phyloP scores from a whole-genome alignment of 1,139 yeast genomes.

The Zygoascus hellenicus region DNA sequence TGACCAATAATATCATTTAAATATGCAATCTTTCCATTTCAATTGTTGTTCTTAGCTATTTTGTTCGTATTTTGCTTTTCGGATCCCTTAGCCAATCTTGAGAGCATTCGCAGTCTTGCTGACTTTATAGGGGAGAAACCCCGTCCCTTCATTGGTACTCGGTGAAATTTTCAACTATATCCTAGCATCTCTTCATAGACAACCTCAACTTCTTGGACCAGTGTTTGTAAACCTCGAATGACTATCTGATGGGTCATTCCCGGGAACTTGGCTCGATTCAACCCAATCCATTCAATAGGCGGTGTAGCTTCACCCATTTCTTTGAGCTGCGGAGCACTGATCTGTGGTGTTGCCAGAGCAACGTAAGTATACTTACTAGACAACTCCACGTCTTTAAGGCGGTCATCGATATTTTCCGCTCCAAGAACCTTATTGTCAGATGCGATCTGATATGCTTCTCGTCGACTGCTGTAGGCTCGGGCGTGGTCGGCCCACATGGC shows the following conservation, averaged over 20 bases:
- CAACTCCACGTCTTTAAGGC: conserved; percentile 56
- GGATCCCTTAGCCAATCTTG: neutral
- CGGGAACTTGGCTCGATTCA: conserved; percentile 81
- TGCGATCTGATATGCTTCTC: conserved; percentile 33
- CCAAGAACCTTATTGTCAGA: conserved; percentile 11
- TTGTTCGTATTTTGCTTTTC: neutral
- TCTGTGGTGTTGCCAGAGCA: conserved; percentile 68
- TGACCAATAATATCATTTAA: neutral
- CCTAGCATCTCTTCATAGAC: conserved; percentile 25
- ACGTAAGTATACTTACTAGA: conserved; percentile 53
- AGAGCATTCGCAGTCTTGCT: too few relatives aligned
- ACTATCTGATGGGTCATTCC: conserved; percentile 76
- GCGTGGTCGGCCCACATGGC: conserved; percentile 87
- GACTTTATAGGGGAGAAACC: too few relatives aligned
- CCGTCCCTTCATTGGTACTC: too few relatives aligned
- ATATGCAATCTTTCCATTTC: neutral
- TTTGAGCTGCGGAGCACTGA: conserved; percentile 82
- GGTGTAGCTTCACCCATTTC: conserved; percentile 97
- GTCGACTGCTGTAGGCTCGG: conserved; percentile 46
- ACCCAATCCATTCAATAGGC: conserved; percentile 96
- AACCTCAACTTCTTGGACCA: conserved; percentile 54
- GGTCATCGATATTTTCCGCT: conserved; percentile 43
- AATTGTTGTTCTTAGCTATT: neutral
- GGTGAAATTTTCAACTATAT: conserved; percentile 15
- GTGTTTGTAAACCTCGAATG: conserved; percentile 64